Evolutionary conservation across 2,329 filamentous ascomycete species (phyloP).

Genomic region (Capronia coronata): DNA sequence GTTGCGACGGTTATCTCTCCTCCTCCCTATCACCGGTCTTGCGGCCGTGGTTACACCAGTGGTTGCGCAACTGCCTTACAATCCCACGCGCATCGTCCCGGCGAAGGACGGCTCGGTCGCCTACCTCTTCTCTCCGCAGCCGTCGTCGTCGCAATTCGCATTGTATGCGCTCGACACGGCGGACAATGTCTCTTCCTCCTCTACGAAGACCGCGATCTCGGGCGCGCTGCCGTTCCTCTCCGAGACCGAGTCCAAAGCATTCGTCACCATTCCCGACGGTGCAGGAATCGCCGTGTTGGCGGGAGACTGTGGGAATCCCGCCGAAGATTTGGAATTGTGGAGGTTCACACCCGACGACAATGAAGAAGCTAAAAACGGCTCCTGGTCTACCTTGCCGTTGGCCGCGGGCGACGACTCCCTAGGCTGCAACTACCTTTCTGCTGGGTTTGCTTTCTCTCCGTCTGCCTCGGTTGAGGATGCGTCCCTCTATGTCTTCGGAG

Average conservation of each 20-base stretch:
- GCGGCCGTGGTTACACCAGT: slow-evolving; percentile 20
- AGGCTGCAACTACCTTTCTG: slow-evolving; percentile 53
- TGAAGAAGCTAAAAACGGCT: slow-evolving; percentile 45
- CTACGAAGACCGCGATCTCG: slow-evolving; percentile 35
- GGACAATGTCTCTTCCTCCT: slow-evolving; percentile 46
- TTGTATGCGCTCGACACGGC: slow-evolving; percentile 64
- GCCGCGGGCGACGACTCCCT: slow-evolving; percentile 34
- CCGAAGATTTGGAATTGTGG: slow-evolving; percentile 57
- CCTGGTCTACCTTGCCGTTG: slow-evolving; percentile 46
- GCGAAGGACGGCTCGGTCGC: slow-evolving; percentile 49
- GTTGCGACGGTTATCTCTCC: slow-evolving; percentile 8
- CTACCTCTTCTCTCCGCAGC: slow-evolving; percentile 62
- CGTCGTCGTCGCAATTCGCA: slow-evolving; percentile 44
- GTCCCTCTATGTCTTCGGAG: slow-evolving; percentile 70
- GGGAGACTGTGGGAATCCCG: slow-evolving; percentile 60
- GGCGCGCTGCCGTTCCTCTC: slow-evolving; percentile 57
- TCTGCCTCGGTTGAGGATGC: slow-evolving; percentile 48
- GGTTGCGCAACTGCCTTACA: slow-evolving; percentile 59
- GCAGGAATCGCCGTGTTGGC: slow-evolving; percentile 68
- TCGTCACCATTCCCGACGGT: slow-evolving; percentile 56
- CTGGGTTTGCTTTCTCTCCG: slow-evolving; percentile 62
- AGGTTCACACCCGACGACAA: slow-evolving; percentile 50
- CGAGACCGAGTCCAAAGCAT: slow-evolving; percentile 48
- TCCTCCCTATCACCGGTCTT: slow-evolving; percentile 16
- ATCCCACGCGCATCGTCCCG: slow-evolving; percentile 65